phyloP scores from a whole-genome alignment of 1,139 yeast species.

The Scheffersomyces titani region DNA sequence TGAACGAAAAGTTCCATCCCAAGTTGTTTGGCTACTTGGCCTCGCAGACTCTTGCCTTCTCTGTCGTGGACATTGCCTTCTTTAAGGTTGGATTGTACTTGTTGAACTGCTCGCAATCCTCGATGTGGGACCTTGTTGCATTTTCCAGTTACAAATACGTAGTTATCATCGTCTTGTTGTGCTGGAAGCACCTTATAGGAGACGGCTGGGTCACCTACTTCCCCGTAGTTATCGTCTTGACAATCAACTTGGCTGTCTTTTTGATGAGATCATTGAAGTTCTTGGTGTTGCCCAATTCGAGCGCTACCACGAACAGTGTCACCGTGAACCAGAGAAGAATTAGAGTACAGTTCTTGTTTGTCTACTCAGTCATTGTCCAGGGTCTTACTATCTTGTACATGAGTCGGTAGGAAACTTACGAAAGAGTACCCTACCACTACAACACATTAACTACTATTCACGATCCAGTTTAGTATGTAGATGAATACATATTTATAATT shows the following conservation, averaged over 20 bases:
- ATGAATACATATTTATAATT: too few relatives aligned
- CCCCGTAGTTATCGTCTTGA: slow-evolving; percentile 41
- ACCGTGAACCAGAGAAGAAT: slow-evolving; percentile 74
- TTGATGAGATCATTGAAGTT: slow-evolving; percentile 83
- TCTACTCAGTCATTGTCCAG: slow-evolving; percentile 84
- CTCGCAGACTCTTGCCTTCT: slow-evolving; percentile 86
- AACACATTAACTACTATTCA: neutral
- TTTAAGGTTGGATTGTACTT: slow-evolving; percentile 48
- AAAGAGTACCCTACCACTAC: neutral
- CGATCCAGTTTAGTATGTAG: neutral
- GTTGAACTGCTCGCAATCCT: slow-evolving; percentile 51
- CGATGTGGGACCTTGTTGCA: slow-evolving; percentile 79
- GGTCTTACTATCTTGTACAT: slow-evolving; percentile 22
- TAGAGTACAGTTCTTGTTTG: slow-evolving; percentile 81
- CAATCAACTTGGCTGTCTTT: slow-evolving; percentile 63
- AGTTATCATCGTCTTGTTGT: slow-evolving; percentile 60
- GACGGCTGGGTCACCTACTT: slow-evolving; percentile 39
- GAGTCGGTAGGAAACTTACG: slow-evolving; percentile 23
- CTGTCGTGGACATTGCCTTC: slow-evolving; percentile 63
- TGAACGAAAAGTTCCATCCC: slow-evolving; percentile 91
- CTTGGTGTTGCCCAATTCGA: slow-evolving; percentile 58
- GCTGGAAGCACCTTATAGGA: slow-evolving; percentile 46
- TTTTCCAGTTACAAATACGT: slow-evolving; percentile 96
- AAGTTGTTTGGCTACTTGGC: slow-evolving; percentile 87
- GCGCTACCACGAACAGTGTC: slow-evolving; percentile 51